Conservation (phyloP, 2,329 filamentous ascomycete species). For the Thielaviopsis ethacetica region DNA sequence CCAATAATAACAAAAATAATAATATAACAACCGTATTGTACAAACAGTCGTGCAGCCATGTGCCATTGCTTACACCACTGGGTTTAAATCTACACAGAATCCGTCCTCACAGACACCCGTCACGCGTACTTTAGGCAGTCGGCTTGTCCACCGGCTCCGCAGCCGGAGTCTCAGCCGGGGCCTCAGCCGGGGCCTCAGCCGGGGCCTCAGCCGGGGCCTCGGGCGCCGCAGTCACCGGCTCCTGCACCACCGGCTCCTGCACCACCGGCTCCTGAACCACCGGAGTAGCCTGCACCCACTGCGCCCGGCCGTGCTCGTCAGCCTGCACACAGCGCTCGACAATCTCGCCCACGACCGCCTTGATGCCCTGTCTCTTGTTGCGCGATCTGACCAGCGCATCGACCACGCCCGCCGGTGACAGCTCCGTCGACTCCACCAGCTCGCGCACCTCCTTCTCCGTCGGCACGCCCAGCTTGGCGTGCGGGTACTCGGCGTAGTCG, state of each 20-base stretch:
- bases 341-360: constrained; percentile 52
- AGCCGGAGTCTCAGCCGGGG: neutral
- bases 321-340: constrained; percentile 42
- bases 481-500: constrained; percentile 60
- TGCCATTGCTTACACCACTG: neutral
- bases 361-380: constrained; percentile 51
- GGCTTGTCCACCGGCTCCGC: neutral
- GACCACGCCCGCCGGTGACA: constrained; percentile 41
- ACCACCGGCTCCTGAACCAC: neutral
- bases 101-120: neutral
- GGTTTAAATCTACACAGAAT: constrained; percentile 7
- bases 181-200: neutral
- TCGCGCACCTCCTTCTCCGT: constrained; percentile 44
- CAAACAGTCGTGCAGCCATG: neutral
- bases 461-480: constrained; percentile 54
- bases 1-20: neutral
- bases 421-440: constrained; percentile 24
- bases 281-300: constrained; percentile 20
- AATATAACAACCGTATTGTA: neutral
- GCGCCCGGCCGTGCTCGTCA: constrained; percentile 26
- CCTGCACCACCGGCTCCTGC: neutral
- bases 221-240: neutral
- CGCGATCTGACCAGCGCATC: constrained; percentile 42
- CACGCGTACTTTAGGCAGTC: neutral
- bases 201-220: neutral